Evolutionary conservation across 768 basidiomycete genomes (phyloP).

Genomic region (Lentinula guzmanii): DNA sequence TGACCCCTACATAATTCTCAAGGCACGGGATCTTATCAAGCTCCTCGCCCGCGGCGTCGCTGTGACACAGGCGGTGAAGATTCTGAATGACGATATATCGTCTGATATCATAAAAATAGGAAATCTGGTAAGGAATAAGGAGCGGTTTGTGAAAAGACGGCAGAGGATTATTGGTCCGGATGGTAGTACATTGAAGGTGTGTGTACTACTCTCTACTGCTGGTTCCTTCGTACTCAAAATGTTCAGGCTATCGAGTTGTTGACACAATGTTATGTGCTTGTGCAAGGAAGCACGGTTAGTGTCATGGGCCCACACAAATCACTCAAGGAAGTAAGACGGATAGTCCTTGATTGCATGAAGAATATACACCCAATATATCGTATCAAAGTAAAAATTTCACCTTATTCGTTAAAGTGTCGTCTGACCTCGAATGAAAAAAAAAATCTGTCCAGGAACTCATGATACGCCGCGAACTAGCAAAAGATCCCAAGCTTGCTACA

Average conservation of each 20-base stretch:
- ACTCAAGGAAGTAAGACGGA: conserved; percentile 92
- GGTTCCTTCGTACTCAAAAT: neutral
- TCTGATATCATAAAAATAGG: conserved; percentile 99
- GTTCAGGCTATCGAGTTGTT: conserved; percentile 90
- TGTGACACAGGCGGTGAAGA: conserved; percentile 78
- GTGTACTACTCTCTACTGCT: neutral
- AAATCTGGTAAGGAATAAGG: conserved; percentile 89
- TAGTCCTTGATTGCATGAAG: conserved; percentile 98
- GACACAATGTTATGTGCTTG: conserved; percentile 94
- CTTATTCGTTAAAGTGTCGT: too few species aligned
- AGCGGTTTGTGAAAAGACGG: conserved; percentile 91
- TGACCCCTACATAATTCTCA: conserved; percentile 94
- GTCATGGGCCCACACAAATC: conserved; percentile 97
- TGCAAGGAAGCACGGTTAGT: conserved; percentile 97
- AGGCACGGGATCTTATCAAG: conserved; percentile 94
- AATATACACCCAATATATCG: conserved; percentile 99
- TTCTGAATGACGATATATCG: conserved; percentile 82
- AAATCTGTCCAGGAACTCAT: conserved; percentile 73
- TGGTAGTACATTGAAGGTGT: conserved; percentile 93
- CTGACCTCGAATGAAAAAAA: too few species aligned
- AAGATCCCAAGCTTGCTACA: conserved; percentile 91
- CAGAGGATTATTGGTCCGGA: conserved; percentile 97
- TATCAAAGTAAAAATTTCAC: conserved; percentile 64
- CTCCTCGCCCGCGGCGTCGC: conserved; percentile 90
- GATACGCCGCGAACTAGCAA: conserved; percentile 96